These are phyloP conservation scores for Solanum tacnaense DNA, from an alignment of 257 asterid genomes.

Conservation along the genomic window DNA sequence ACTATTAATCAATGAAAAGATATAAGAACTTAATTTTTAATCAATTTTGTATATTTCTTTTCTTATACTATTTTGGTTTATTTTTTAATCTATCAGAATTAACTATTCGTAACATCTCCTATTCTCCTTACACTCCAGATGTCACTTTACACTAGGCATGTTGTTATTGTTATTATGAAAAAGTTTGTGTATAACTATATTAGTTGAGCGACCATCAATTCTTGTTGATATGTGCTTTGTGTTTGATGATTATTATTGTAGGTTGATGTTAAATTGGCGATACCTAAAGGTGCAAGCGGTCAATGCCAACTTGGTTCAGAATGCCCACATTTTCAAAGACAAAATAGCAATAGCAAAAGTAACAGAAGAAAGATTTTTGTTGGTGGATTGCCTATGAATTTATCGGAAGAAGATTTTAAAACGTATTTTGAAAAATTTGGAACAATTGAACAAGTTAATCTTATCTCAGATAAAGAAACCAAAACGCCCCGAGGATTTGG, in stretches of 20 bases:
- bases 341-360: background rate
- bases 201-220: background rate
- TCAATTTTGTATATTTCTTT: no score
- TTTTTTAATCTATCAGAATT: no score
- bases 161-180: no score
- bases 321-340: background rate
- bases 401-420: background rate
- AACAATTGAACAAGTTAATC: background rate
- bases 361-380: slow-evolving; percentile 10
- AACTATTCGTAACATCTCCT: no score
- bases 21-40: no score
- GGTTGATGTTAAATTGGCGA: slow-evolving; percentile 15
- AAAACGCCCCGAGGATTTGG: background rate
- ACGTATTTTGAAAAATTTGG: slow-evolving; percentile 6
- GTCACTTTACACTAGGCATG: no score
- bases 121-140: no score
- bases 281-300: background rate
- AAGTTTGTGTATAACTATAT: background rate
- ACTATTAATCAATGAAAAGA: no score
- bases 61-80: no score
- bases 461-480: background rate
- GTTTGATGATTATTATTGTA: background rate
- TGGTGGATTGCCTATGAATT: slow-evolving; percentile 9
- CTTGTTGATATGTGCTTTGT: background rate
- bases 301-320: background rate